Conservation (phyloP, 176 grass and related monocot genomes). For the Ensete ventricosum region DNA sequence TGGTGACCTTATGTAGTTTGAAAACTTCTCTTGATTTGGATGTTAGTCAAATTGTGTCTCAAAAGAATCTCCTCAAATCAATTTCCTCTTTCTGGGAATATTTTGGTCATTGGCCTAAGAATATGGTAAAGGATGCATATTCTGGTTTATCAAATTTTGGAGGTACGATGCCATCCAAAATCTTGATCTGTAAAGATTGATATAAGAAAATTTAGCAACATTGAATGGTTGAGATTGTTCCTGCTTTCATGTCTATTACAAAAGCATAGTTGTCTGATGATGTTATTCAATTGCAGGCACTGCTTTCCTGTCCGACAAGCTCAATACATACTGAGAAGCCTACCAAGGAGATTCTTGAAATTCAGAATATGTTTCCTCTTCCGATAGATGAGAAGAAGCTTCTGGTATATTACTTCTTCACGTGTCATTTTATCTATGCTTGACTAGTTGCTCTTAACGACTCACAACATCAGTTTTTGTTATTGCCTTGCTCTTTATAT, state of each 20-base stretch:
- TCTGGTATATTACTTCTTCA: slow-evolving; percentile 24
- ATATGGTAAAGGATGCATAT: too few relatives aligned
- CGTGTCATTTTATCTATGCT: background rate
- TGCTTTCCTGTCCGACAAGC: slow-evolving; percentile 71
- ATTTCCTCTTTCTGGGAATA: too few relatives aligned
- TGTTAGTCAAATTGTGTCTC: too few relatives aligned
- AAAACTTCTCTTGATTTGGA: too few relatives aligned
- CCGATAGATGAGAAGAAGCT: slow-evolving; percentile 39
- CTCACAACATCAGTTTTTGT: too few relatives aligned
- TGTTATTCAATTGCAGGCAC: slow-evolving; percentile 38
- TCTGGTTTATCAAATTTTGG: background rate
- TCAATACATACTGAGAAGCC: slow-evolving; percentile 72
- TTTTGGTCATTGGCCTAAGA: too few relatives aligned
- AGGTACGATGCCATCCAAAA: background rate
- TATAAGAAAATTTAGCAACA: too few relatives aligned
- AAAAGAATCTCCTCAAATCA: too few relatives aligned
- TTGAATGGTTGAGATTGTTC: background rate
- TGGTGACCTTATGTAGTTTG: too few relatives aligned
- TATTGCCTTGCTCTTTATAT: too few relatives aligned
- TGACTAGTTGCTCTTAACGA: background rate
- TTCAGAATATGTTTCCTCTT: slow-evolving; percentile 73
- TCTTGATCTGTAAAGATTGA: too few relatives aligned
- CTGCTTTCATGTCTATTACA: background rate
- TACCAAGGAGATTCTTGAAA: slow-evolving; percentile 50
- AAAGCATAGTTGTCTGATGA: background rate